phyloP scores from a whole-genome alignment of 148 eudicot species.

The Vaccinium vitisidaea region DNA sequence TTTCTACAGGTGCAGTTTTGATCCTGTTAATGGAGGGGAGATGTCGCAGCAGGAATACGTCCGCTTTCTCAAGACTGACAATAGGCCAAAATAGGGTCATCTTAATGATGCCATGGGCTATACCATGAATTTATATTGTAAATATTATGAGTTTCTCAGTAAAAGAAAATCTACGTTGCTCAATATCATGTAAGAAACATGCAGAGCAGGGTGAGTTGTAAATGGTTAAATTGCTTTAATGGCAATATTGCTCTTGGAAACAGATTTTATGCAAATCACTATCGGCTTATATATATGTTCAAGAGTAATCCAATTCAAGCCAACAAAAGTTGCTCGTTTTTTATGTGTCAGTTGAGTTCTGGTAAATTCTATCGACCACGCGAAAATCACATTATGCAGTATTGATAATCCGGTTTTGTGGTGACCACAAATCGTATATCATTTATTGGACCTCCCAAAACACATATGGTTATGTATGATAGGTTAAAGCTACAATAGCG shows the following conservation, averaged over 20 bases:
- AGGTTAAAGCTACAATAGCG: no score
- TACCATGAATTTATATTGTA: background rate
- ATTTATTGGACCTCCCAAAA: no score
- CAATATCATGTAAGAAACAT: background rate
- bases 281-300: background rate
- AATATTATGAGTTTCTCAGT: background rate
- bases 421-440: no score
- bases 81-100: slow-evolving; percentile 34
- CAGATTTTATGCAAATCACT: background rate
- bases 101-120: background rate
- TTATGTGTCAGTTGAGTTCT: no score
- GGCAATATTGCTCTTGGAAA: slow-evolving; percentile 9
- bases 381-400: no score
- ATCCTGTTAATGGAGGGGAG: slow-evolving; percentile 81
- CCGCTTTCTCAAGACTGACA: slow-evolving; percentile 72
- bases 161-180: background rate
- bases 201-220: slow-evolving; percentile 17
- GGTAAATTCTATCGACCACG: no score
- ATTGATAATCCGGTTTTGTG: no score
- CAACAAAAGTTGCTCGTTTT: background rate
- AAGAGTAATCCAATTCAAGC: background rate
- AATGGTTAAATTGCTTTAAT: slow-evolving; percentile 14
- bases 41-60: slow-evolving; percentile 82
- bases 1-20: slow-evolving; percentile 81
- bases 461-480: no score